Evolutionary conservation across 805 yeast genomes (phyloP).

Genomic region (Blastobotrys peoriensis): DNA sequence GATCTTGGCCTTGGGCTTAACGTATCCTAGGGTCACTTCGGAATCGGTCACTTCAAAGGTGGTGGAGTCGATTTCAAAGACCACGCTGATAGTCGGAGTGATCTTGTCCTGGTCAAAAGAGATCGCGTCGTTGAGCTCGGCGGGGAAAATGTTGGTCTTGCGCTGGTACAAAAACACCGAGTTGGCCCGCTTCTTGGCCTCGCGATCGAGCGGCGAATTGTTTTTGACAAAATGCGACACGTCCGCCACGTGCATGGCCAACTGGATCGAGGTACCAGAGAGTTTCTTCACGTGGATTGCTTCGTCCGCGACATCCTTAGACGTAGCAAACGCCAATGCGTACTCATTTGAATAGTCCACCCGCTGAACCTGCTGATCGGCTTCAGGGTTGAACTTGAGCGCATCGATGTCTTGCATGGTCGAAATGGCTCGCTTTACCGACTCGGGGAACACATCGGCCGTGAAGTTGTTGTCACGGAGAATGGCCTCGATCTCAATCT

Average conservation of each 20-base stretch:
- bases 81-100: conserved; percentile 67
- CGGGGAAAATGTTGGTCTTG: conserved; percentile 62
- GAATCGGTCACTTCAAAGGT: conserved; percentile 68
- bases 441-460: conserved; percentile 37
- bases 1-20: conserved; percentile 54
- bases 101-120: conserved; percentile 57
- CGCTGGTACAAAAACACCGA: conserved; percentile 84
- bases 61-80: conserved; percentile 70
- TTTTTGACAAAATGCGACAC: conserved; percentile 63
- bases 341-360: conserved; percentile 50
- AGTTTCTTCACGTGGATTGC: conserved; percentile 73
- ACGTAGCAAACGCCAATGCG: conserved; percentile 57
- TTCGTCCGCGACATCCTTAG: conserved; percentile 58
- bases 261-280: conserved; percentile 56
- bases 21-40: conserved; percentile 66
- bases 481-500: conserved; percentile 81
- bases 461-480: conserved; percentile 58
- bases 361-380: conserved; percentile 33
- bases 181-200: conserved; percentile 83
- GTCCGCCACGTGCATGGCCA: conserved; percentile 85
- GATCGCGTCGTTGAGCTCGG: conserved; percentile 45
- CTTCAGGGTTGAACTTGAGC: conserved; percentile 6
- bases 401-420: conserved; percentile 11
- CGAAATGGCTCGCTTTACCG: conserved; percentile 25
- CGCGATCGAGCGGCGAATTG: conserved; percentile 75